Evolutionary conservation across 1,284 basidiomycete species (phyloP), one percentile per base, ranked within the genome.

Genomic region (Mycosarcoma mackinlayi): DNA sequence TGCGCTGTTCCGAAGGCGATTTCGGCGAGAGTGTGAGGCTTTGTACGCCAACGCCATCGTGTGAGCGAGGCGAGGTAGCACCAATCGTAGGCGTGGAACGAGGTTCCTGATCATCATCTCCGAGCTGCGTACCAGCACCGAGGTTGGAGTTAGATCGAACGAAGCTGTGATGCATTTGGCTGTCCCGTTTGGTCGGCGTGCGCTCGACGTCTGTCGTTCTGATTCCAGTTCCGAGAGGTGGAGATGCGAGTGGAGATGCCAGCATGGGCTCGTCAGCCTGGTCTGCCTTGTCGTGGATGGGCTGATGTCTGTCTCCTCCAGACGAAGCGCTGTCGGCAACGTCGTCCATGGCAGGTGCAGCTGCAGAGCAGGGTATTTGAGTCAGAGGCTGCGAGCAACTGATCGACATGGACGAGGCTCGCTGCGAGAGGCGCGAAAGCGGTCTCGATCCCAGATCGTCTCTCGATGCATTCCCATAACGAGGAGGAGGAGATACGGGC

Each of bases 151-250:
- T 13, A 19, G 28, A 4, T 2, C 27, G 46, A 18, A 19, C 23
- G 42, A 19, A 9, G 13, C 14, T n/a, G 10, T 34, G 42, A 3
- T 42, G 44, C 14, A 25, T 34, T 24, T 40, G 44, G 11, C 34
- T 31, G n/a, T 38, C 54, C 34, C 31, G 21, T 27, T 63, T 72
- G 48, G 69, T 72, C 1, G 69, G 69, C 4, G 69, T 72, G 27
- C 63, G 63, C 33, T 72, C 63, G 8, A 63, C 55, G 11, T 72
- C 69, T 33, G 41, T 52, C 23, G n/a, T 28, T 0, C 35, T 8
- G 1, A 21, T 1, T 25, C 7, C 25, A 14, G 41, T 31, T 4
- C 28, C 16, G 14, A 27, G n/a, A 4, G 27, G 7, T 1, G 57
- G 31, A 40, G 52, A 40, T 2, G 42, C 30, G 8, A 35, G 16